A percentile compares a stretch with the other conserved stretches of the same genome.
Evolutionary conservation across 495 filamentous ascomycete species (phyloP).

Genomic region (Lepraria neglecta): DNA sequence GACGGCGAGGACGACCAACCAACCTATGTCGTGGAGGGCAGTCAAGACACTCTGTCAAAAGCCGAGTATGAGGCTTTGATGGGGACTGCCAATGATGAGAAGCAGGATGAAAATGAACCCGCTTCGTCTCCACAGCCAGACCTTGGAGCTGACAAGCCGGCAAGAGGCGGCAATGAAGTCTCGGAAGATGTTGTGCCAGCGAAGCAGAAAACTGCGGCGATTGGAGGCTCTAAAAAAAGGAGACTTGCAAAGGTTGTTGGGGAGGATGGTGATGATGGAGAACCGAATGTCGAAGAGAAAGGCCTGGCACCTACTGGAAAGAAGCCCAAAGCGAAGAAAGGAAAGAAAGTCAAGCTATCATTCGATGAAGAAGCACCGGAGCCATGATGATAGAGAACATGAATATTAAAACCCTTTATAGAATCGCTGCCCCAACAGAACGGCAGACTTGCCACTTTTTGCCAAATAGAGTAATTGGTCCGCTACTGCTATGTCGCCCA

Average conservation of each 20-base stretch:
- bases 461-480: no score
- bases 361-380: constrained; percentile 18
- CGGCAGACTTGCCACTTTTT: no score
- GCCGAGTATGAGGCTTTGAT: constrained; percentile 25
- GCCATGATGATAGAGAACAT: background rate
- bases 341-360: constrained; percentile 20
- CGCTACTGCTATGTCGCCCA: no score
- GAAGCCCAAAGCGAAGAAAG: constrained; percentile 13
- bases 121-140: background rate
- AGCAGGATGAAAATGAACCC: background rate
- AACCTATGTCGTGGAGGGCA: constrained; percentile 36
- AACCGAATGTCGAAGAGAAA: background rate
- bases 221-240: constrained; percentile 19
- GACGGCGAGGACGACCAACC: constrained; percentile 35
- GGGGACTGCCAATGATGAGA: background rate
- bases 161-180: background rate
- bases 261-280: constrained; percentile 28
- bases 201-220: constrained; percentile 8
- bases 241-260: constrained; percentile 21
- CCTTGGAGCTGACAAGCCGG: background rate
- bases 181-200: background rate
- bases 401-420: no score
- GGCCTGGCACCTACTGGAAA: constrained; percentile 28
- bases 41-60: constrained; percentile 36
- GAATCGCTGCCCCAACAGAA: no score